These are phyloP conservation scores for Harrya chromipes DNA, from an alignment of 768 basidiomycete genomes.

Conservation along the genomic window DNA sequence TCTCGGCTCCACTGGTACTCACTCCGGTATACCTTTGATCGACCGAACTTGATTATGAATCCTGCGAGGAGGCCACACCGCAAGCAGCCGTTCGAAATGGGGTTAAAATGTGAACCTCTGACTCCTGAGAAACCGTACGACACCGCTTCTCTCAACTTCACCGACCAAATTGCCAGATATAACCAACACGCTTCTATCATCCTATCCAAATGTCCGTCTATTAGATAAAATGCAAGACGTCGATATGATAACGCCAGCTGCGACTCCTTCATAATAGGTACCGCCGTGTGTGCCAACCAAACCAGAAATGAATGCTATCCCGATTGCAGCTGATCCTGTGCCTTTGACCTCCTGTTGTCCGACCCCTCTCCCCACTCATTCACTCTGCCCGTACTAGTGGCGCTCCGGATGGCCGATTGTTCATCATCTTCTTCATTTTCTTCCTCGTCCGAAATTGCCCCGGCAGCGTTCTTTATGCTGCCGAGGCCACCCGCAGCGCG, in stretches of 20 bases:
- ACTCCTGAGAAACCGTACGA: conserved; percentile 13
- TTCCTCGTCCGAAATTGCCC: conserved; percentile 23
- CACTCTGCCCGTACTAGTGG: conserved; percentile 5
- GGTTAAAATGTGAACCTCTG: conserved; percentile 18
- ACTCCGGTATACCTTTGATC: conserved; percentile 12
- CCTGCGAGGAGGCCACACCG: conserved; percentile 32
- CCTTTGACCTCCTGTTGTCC: conserved; percentile 13
- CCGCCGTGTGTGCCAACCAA: conserved; percentile 9
- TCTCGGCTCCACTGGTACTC: conserved; percentile 6
- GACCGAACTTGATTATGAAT: conserved; percentile 7
- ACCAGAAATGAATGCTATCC: conserved; percentile 20
- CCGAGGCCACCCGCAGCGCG: conserved; percentile 44
- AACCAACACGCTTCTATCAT: conserved; percentile 20
- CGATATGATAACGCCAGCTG: conserved; percentile 21
- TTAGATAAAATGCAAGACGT: conserved; percentile 31
- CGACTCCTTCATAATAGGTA: conserved; percentile 26
- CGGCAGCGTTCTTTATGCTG: conserved; percentile 19
- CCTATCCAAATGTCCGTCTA: conserved; percentile 36
- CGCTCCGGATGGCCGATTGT: conserved; percentile 1
- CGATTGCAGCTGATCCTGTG: conserved; percentile 18
- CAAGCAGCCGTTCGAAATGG: conserved; percentile 26
- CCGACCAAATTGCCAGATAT: conserved; percentile 24
- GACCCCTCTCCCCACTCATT: conserved; percentile 18
- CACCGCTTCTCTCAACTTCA: conserved; percentile 14
- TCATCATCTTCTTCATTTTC: conserved; percentile 24